Base-by-base conservation (phyloP, 73 alveolate species). In the Paramecium biaurelia region DNA sequence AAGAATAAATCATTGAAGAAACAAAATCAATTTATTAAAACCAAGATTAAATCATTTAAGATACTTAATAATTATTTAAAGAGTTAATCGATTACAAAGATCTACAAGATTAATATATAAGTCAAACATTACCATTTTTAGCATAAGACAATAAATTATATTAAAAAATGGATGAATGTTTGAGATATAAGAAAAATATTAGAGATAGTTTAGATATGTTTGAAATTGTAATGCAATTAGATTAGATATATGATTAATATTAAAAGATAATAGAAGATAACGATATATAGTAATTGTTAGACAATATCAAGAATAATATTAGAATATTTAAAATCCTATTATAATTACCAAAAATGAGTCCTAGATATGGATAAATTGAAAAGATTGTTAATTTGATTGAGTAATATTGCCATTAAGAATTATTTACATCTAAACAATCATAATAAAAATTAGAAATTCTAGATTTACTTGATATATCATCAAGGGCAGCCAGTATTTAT, bases 331-430 rank as follows among this genome's bases (percentile, higher is more conserved):
- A 72, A 72, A 72, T 72, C 21, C 38, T 72, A 8, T 42, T 72
- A 12, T 10, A 72, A 72, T 37, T 72, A 34, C 86, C 86, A 1
- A 72, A 72, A 72, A 72, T 72, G 86, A 72, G 45, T 72, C 86
- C 86, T 34, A 72, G 86, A 72, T 72, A 72, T 72, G 86, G 86
- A 34, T 18, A 72, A 72, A 72, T 72, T 12, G 86, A 72, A 20
- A 35, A 72, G 21, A 72, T 72, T 12, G 58, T 72, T 3, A 72
- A 38, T 35, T 30, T 42, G 32, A 23, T 72, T 35, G 86, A 72
- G 35, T 72, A 2, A 37, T 72, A 34, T 72, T 72, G 86, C n/a
- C 86, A 72, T 18, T 5, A 32, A 18, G 86, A 72, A 28, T 38
- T 72, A 37, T 72, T 72, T 11, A 72, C 56, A 15, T 72, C 86